Base-by-base conservation (phyloP, 1,284 basidiomycete genomes). In the Rhodofomes roseus region DNA sequence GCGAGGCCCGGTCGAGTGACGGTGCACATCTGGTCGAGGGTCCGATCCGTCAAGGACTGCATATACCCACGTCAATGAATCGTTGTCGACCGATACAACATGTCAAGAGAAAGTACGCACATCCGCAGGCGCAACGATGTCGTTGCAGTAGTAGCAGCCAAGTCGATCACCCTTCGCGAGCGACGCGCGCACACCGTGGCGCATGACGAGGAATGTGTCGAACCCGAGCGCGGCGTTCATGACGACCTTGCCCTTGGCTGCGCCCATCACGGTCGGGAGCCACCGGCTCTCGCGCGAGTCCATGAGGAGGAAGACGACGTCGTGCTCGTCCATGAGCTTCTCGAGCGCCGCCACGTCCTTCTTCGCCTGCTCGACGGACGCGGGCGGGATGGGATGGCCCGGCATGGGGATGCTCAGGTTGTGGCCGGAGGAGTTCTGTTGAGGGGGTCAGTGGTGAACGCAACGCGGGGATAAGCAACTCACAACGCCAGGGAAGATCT, bases 21-120 rank as follows among this genome's bases (percentile, higher is more conserved):
- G 0, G 97, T 99, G 71, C 97, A 99, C 96, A 98, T 98, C 72
- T 99, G 96, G 72, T 99, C 97, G 27, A 99, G 82, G 1, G 96
- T 98, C 37, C 96, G 83, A 70, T 99, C 96, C 0, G 93, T 92
- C 53, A 98, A 78, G 0, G 93, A 96, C 95, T 97, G 61, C 2
- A 29, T 14, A 34, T 11, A 34, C 31, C 5, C 5, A 34, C 5
- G 31, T 34, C 31, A 39, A 16, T 16, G 4, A 4, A 16, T 18
- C 14, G n/a, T 14, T 14, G 7, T 9, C 37, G 12, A 39, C 37
- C 7, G 7, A 12, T 14, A 40, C 23, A 46, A 29, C 23, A 7
- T n/a, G 18, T 29, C 14, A 18, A 39, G n/a, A n/a, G n/a, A n/a
- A n/a, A n/a, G n/a, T 14, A 77, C 90, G 58, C 70, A 96, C 96